Evolutionary conservation across 768 basidiomycete species (phyloP), one percentile per base, ranked within the genome.

Genomic region (Macrolepiota dolichaula): DNA sequence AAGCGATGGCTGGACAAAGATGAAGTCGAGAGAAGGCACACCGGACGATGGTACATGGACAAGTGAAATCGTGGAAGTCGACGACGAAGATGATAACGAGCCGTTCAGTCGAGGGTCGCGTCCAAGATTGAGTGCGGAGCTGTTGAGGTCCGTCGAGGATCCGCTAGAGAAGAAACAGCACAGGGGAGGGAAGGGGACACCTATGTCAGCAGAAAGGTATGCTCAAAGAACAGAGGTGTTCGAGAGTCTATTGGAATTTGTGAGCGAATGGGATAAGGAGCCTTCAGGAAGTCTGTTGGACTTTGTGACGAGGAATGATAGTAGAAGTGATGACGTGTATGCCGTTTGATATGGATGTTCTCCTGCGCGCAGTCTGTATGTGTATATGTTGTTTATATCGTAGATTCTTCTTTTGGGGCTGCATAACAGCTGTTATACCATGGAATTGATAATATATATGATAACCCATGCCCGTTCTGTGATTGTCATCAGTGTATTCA

Each of bases 181-280:
- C 51, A 54, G 15, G 49, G 49, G 25, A 61, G 68, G 66, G 29
- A 47, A 65, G 36, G 62, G 61, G 53, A 11, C 60, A 17, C 11
- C 64, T 55, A 63, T 84, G 56, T 75, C 81, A 2, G 76, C 78
- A 1, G 78, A 77, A 38, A 74, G 82, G 64, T 91, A 85, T 70
- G 74, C 73, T 40, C 86, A 89, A 72, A 79, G 91, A 38, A 88
- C 81, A 55, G 82, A 85, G 63, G 81, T 89, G 61, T 92, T 92
- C 68, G 87, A 92, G 69, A 70, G 70, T 36, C 64, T 94, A 61
- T 72, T 92, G 77, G 77, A 72, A 63, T 89, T 87, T 70, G 78
- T 93, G 12, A 77, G 79, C 29, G 80, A 82, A 55, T 77, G 79
- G 24, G 84, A 83, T 62, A 93, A 87, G 72, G 83, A 93, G 71